Evolutionary conservation across 1,139 yeast genomes (phyloP), one percentile per base, ranked within the genome.

Genomic region (Dujonia santamariae): DNA sequence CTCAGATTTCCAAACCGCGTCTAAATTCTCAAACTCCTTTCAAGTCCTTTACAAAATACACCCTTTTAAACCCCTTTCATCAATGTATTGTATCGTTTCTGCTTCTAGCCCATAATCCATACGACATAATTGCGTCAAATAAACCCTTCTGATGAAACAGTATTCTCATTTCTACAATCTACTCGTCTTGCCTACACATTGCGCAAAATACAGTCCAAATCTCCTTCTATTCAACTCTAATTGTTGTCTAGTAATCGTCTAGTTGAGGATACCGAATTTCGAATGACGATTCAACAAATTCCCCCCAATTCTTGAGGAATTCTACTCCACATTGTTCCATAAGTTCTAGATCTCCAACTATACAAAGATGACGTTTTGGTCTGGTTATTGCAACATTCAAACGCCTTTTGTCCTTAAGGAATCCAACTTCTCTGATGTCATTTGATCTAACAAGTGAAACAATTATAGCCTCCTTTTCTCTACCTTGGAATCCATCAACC

Each of bases 381-480:
- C 98, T 69, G 0, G 97, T 88, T 59, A 90, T 87, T 3, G 97
- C 96, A 26, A 90, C 97, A 51, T 88, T 88, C 36, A 87, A 63
- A 49, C 92, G 63, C 46, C 88, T 62, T 38, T 74, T 71, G 46
- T 87, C 96, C 26, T 71, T 68, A 38, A 87, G 60, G 50, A 87
- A 87, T 12, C 96, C 96, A 33, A 87, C 80, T 36, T 80, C 84
- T 30, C 70, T 59, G 8, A 59, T 48, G 30, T 72, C 86, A 42
- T 67, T 67, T 15, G 68, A 59, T 38, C 74, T 47, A 4, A 67
- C 74, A 18, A 67, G 51, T 15, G 66, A 52, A 4, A 67, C 51
- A 6, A 67, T 88, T n/a, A 87, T 88, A 0, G 92, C 85, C 28
- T 92, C 84, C 30, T 87, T 79, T 49, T 87, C 96, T 34, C 92